Percentiles rank a stretch among this genome's conserved stretches.
Conservation (phyloP, 2,329 filamentous ascomycete species). For the Diplocarpon rosae region DNA sequence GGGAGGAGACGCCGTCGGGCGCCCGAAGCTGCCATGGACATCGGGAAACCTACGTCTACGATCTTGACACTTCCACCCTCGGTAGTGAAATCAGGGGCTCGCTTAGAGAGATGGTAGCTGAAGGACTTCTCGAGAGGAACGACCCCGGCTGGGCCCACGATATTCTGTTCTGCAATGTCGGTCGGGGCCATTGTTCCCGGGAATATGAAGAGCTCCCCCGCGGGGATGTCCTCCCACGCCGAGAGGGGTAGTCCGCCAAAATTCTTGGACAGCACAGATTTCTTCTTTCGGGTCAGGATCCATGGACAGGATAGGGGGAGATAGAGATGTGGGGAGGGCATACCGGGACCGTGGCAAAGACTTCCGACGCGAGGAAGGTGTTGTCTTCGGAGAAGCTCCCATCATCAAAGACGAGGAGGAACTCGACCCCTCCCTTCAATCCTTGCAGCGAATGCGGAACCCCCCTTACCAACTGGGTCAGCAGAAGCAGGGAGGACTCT, state of each 20-base stretch:
- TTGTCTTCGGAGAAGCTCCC: conserved; percentile 54
- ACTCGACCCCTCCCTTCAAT: conserved; percentile 54
- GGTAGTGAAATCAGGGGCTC: conserved; percentile 50
- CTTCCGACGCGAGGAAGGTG: conserved; percentile 59
- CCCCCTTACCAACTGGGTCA: conserved; percentile 32
- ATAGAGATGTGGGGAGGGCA: too few species aligned
- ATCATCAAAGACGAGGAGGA: conserved; percentile 51
- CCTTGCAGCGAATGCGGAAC: conserved; percentile 70
- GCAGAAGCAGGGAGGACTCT: background rate
- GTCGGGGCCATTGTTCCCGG: too few species aligned
- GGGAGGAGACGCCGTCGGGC: too few species aligned
- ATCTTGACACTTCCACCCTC: conserved; percentile 62
- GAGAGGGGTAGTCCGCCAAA: too few species aligned
- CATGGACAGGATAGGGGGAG: too few species aligned
- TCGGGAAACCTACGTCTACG: conserved; percentile 40
- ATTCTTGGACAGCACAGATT: too few species aligned
- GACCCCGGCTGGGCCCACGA: too few species aligned
- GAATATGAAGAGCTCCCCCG: too few species aligned
- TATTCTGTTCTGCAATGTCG: too few species aligned
- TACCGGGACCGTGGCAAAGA: conserved; percentile 49
- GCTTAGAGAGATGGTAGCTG: conserved; percentile 44
- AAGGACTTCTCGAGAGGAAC: conserved; percentile 30
- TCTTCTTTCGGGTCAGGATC: too few species aligned
- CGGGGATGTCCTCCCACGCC: too few species aligned
- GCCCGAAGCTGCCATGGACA: conserved; percentile 45